Evolutionary conservation across 2,329 filamentous ascomycete genomes (phyloP).

Genomic region (Magnaporthiopsis incrustans): DNA sequence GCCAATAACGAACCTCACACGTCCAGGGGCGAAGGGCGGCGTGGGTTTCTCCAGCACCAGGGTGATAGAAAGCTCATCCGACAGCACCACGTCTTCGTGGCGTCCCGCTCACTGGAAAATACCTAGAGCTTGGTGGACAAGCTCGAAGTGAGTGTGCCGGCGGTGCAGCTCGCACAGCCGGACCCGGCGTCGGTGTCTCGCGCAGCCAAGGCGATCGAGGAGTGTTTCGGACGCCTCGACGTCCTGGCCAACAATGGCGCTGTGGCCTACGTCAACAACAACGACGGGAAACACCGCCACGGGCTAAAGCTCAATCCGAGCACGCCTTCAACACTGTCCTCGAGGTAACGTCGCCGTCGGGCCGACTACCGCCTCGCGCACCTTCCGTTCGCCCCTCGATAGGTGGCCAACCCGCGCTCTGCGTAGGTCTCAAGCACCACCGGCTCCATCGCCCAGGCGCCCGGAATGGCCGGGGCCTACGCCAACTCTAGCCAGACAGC

Average conservation of each 20-base stretch:
- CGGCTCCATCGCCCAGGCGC: background rate
- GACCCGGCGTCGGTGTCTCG: slow-evolving; percentile 30
- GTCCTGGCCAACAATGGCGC: slow-evolving; percentile 25
- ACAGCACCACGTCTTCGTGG: slow-evolving; percentile 30
- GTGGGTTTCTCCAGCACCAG: slow-evolving; percentile 33
- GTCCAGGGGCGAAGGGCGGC: slow-evolving; percentile 32
- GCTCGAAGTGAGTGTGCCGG: slow-evolving; percentile 21
- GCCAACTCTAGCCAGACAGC: too few relatives aligned
- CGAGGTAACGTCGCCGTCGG: slow-evolving; percentile 23
- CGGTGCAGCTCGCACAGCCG: slow-evolving; percentile 32
- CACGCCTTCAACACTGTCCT: background rate
- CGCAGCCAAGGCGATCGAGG: slow-evolving; percentile 21
- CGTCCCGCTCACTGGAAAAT: slow-evolving; percentile 26
- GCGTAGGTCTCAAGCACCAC: slow-evolving; percentile 15
- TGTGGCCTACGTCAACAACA: slow-evolving; percentile 10
- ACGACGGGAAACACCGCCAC: background rate
- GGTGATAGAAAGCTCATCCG: slow-evolving; percentile 27
- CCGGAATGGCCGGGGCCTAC: too few relatives aligned
- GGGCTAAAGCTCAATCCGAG: too few relatives aligned
- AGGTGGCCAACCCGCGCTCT: slow-evolving; percentile 18
- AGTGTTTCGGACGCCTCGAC: slow-evolving; percentile 23
- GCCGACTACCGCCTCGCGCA: slow-evolving; percentile 20
- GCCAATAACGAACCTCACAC: background rate
- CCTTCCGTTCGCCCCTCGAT: slow-evolving; percentile 23
- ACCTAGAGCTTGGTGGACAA: slow-evolving; percentile 24